phyloP scores from a whole-genome alignment of 2,329 filamentous ascomycete genomes.

The Ophiostoma angusticollis region DNA sequence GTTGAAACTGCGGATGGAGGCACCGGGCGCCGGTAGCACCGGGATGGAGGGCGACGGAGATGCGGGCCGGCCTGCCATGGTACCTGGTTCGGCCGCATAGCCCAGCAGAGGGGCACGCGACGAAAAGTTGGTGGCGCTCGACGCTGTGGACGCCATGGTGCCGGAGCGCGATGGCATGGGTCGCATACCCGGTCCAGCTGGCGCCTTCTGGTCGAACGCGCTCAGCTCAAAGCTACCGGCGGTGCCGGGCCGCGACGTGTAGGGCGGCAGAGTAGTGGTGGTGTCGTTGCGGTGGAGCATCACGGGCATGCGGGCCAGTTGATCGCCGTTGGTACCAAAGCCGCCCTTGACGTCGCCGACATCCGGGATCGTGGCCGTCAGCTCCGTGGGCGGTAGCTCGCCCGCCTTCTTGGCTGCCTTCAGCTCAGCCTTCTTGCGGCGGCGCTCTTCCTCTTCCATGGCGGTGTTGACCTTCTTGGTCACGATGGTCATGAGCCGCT shows the following conservation, averaged over 20 bases:
- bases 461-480: slow-evolving; percentile 79
- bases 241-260: slow-evolving; percentile 46
- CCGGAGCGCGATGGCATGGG: slow-evolving; percentile 26
- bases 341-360: slow-evolving; percentile 21
- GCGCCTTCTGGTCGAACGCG: slow-evolving; percentile 38
- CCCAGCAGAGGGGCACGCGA: slow-evolving; percentile 20
- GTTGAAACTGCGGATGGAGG: slow-evolving; percentile 18
- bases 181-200: no score
- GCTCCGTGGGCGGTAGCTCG: slow-evolving; percentile 35
- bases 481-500: slow-evolving; percentile 71
- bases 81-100: slow-evolving; percentile 21
- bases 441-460: slow-evolving; percentile 61
- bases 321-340: no score
- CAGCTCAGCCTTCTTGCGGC: slow-evolving; percentile 37
- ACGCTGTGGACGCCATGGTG: slow-evolving; percentile 16
- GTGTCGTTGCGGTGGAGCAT: slow-evolving; percentile 47
- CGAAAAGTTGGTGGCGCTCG: slow-evolving; percentile 16
- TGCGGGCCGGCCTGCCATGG: slow-evolving; percentile 17
- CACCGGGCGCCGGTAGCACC: slow-evolving; percentile 8
- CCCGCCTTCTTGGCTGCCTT: slow-evolving; percentile 42
- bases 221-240: slow-evolving; percentile 37
- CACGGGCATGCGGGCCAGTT: slow-evolving; percentile 44
- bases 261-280: slow-evolving; percentile 46
- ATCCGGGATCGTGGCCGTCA: slow-evolving; percentile 55
- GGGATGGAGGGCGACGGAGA: slow-evolving; percentile 18